Evolutionary conservation across 2,329 filamentous ascomycete species (phyloP), one percentile per base, ranked within the genome.

Genomic region (Cladosporium sp.): DNA sequence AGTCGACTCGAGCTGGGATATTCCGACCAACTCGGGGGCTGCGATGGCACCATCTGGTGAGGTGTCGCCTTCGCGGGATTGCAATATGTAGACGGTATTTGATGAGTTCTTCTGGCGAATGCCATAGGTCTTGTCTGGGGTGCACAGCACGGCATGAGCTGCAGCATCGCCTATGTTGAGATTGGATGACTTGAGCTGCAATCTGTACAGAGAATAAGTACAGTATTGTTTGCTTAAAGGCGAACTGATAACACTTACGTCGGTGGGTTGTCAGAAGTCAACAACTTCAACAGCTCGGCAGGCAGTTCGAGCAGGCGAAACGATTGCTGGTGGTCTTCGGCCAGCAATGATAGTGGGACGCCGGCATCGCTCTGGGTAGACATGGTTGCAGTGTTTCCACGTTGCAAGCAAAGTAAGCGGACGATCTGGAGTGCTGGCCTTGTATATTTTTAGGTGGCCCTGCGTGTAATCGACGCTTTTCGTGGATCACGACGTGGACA

Each of bases 21-120:
- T 77, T 72, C 58, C 80, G 73, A 56, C 74, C 76, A 34, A 75
- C 43, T 39, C n/a, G 3, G 43, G 58, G 14, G 23, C n/a, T 26
- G 59, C 3, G 10, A 63, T 56, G 18, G 18, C 26, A 7, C 30
- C 46, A 26, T 53, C 18, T 10, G 28, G 8, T 18, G 61, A 34
- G 0, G 26, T 32, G 39, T 57, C 34, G 26, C 43, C 30, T 26
- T 51, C 16, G n/a, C 7, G 6, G 68, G 79, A 80, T 58, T 78
- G 78, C 26, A 85, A 77, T 43, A 89, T 73, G 74, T 86, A 85
- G 64, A 89, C 79, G 39, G 85, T 86, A 70, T 89, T 89, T 28
- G 87, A 89, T 18, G 87, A 88, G 70, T 87, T 86, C 61, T 89
- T 86, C 75, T 89, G 86, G 70, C 86, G 86, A 60, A 89, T 76